Base-by-base conservation (phyloP, 2,329 filamentous ascomycete species). In the Dactylellina haptotyla region DNA sequence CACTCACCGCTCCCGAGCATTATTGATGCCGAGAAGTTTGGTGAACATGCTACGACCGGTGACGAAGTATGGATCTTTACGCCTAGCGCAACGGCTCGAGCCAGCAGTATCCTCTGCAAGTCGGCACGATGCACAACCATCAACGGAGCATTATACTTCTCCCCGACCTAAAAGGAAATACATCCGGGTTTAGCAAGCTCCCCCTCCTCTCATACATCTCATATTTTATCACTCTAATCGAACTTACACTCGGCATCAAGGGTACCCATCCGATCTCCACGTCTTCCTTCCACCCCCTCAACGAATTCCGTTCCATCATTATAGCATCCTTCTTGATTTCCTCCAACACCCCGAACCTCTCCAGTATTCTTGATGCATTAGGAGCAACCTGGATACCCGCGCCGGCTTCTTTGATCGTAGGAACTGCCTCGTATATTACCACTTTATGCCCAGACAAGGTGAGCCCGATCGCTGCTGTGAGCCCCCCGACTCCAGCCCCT, bases 361-460 rank as follows among this genome's bases (percentile, higher is more conserved):
- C 82, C 2, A 88, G 79, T 4, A 87, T 80, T 6, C 83, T 81
- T 1, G 84, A 83, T 0, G 83, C 81, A 61, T 84, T 85, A 3
- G 85, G 84, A 0, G 84, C 85, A 2, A 86, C 80, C 73, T 86
- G 85, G n/a, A 86, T 80, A 0, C 85, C 84, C 12, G 84, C 84
- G 5, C 85, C 85, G 23, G 85, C 81, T 81, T 85, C 74, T 34
- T 51, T 53, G 12, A 51, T 73, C n/a, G 61, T 50, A 23, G 67
- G 45, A 51, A 56, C 63, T 8, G 32, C 28, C 50, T 57, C 50
- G 45, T 50, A 56, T 41, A 67, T 25, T 30, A 39, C 56, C 20
- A 56, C 61, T 6, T 9, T 51, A 32, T 73, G 69, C 2, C 69
- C 69, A 0, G 69, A 46, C 12, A 66, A n/a, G 0, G 58, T 20